Conservation (phyloP, 306 rosid genomes). For the Luffa aegyptiaca region DNA sequence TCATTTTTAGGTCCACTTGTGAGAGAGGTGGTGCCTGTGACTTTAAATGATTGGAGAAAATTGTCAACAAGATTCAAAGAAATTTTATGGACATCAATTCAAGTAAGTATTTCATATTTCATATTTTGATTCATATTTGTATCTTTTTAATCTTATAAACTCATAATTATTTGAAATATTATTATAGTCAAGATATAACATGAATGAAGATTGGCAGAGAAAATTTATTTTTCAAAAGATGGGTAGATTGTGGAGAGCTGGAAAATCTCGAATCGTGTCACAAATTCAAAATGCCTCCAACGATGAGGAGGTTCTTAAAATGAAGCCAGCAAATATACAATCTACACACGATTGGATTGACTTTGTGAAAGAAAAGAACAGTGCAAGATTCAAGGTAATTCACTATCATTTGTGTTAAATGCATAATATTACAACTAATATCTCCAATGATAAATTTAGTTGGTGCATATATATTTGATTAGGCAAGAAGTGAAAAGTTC, state of each 20-base stretch:
- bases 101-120: neutral
- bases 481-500: neutral
- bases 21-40: too few species aligned
- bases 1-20: too few species aligned
- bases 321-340: neutral
- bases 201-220: neutral
- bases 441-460: neutral
- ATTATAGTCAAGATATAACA: neutral
- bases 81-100: neutral
- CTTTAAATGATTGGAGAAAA: too few species aligned
- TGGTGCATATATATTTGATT: neutral
- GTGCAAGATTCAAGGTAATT: neutral
- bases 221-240: neutral
- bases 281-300: neutral
- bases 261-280: neutral
- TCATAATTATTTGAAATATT: neutral
- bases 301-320: neutral
- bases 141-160: neutral
- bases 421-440: neutral
- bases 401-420: neutral
- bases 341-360: neutral
- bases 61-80: neutral
- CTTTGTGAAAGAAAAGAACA: neutral
- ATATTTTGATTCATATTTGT: neutral
- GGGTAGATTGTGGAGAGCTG: neutral